Evolutionary conservation across 148 eudicot genomes (phyloP).

Genomic region (Vaccinium darrowii): DNA sequence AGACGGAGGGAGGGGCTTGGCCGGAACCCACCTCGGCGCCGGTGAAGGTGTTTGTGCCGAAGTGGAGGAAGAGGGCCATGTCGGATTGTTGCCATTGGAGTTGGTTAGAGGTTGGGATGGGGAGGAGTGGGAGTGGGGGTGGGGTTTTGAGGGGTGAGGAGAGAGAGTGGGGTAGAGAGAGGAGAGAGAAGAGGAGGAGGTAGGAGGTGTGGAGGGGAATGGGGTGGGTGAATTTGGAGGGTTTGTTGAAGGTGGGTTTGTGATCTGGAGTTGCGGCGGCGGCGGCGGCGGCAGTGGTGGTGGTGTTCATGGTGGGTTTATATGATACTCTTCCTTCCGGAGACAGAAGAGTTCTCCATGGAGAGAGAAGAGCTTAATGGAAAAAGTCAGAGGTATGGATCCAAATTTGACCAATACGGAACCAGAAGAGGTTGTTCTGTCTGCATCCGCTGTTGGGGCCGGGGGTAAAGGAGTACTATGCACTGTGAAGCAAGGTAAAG

Average conservation of each 20-base stretch:
- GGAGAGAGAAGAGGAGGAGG: slow-evolving; percentile 6
- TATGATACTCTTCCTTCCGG: not conserved
- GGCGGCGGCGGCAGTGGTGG: not conserved
- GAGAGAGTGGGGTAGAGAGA: not conserved
- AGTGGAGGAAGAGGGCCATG: slow-evolving; percentile 73
- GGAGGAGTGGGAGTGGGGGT: slow-evolving; percentile 69
- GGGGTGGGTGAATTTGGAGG: slow-evolving; percentile 13
- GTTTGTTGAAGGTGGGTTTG: not conserved
- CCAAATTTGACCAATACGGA: not conserved
- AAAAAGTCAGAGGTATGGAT: not conserved
- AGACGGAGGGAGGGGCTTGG: slow-evolving; percentile 45
- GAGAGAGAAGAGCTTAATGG: not conserved
- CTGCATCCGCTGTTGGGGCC: no score
- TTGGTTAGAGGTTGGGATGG: slow-evolving; percentile 62
- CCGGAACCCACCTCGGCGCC: slow-evolving; percentile 77
- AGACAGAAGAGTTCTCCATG: not conserved
- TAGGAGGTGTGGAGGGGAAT: slow-evolving; percentile 11
- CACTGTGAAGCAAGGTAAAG: no score
- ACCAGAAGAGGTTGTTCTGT: not conserved
- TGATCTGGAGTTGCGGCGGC: not conserved
- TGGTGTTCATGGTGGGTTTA: not conserved
- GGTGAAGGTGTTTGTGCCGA: slow-evolving; percentile 89
- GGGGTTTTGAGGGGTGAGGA: slow-evolving; percentile 15
- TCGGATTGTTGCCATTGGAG: slow-evolving; percentile 64
- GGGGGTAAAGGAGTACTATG: no score